Evolutionary conservation across 2,329 filamentous ascomycete genomes (phyloP), one percentile per base, ranked within the genome.

Genomic region (Trichothecium sympodiale): DNA sequence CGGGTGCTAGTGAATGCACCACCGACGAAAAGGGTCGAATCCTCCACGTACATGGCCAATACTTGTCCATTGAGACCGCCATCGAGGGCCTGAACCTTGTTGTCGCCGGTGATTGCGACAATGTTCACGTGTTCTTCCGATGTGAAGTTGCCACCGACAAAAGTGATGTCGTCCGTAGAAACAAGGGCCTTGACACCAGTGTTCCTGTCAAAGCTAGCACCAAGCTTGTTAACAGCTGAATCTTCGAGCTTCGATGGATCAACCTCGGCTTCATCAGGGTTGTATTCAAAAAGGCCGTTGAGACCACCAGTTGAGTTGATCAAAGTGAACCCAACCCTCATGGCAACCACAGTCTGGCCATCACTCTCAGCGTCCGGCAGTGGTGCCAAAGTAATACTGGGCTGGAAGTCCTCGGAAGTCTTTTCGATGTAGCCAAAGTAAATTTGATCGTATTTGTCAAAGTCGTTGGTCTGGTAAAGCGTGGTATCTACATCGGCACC

Each of bases 401-500:
- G 86, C 29, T 78, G 78, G 65, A 95, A 95, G 15, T 71, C 72
- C 42, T 63, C 65, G 8, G 74, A 80, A 36, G 73, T 77, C 36
- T 79, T 78, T 52, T 96, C 86, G 36, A 98, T 77, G 45, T 77
- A 77, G 32, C 88, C 91, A 45, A 80, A 82, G 59, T 87, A 94
- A 39, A 98, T 78, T 46, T 84, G 79, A 53, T 98, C 91, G 52
- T 94, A 96, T 59, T 98, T 98, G 65, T 96, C 89, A 55, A 80
- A 93, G 54, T 93, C 74, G 60, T 98, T 98, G 14, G 88, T 94
- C 58, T 98, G 91, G 53, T 74, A 93, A 7, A 95, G 62, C 1
- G 73, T 69, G 1, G 68, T 74, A 18, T 74, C 69, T 38, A 78
- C 67, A 5, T 72, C 64, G 26, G 57, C 53, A 34, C 61, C 46